Base-by-base conservation (phyloP, 257 asterid species). In the Solanum phureja region DNA sequence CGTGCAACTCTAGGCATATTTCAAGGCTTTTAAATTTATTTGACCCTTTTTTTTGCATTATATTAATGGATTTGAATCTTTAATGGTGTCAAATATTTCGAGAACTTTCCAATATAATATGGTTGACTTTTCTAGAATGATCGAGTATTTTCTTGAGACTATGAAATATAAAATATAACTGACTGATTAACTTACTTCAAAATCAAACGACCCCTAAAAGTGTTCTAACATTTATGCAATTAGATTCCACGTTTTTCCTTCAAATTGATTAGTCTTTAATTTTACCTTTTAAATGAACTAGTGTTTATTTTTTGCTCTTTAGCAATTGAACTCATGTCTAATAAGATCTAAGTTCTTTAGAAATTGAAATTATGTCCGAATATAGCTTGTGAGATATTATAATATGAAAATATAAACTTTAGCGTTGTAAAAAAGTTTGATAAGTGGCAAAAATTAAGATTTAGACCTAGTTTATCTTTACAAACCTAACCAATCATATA, bases 41-140 rank as follows among this genome's bases (percentile, higher is more conserved):
- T 40, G 23, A 40, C 35, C 16, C 11, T 6, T 14, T 11, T 13
- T 42, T 38, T 38, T 38, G 42, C 42, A 38, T 38, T 38, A 38
- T 38, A 46, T 74, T 21, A 37, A 37, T 10, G 49, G 52, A 74
- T 74, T 38, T 52, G 60, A 52, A 52, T 52, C 9, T 52, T 52
- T 23, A n/a, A 76, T 37, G 34, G 83, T 72, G 46, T 37, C 83
- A 76, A 76, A n/a, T 69, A 69, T 29, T 11, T 76, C 58, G 60
- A 38, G 58, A 40, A 76, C 24, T 35, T 74, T 74, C 83, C 56
- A 75, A 16, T 16, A 72, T 16, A 18, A 3, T 72, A 76, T 77
- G 23, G 24, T 77, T 77, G 64, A 42, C 84, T 13, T 42, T 24
- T 77, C 84, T 24, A 52, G 84, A 77, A 42, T n/a, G 62, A 42